phyloP scores from a whole-genome alignment of 1,284 basidiomycete species.

The Neolentinus lepideus region DNA sequence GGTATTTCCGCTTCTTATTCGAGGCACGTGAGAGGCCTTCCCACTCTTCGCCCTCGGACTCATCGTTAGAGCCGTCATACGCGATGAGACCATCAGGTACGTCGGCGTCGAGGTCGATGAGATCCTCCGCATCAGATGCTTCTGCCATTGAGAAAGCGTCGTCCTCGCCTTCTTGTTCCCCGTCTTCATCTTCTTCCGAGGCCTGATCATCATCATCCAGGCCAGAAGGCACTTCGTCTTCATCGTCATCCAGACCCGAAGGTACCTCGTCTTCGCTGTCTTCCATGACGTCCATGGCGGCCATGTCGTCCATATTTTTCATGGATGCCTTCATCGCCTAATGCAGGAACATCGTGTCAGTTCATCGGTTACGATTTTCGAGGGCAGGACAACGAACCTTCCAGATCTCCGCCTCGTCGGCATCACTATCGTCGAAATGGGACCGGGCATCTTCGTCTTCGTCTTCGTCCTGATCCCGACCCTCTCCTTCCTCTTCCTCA shows the following conservation, averaged over 20 bases:
- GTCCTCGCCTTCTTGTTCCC: constrained; percentile 27
- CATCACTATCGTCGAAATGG: constrained; percentile 29
- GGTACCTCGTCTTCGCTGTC: constrained; percentile 29
- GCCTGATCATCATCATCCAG: constrained; percentile 24
- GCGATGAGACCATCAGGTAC: constrained; percentile 50
- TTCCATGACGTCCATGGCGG: constrained; percentile 30
- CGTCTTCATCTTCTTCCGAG: constrained; percentile 20
- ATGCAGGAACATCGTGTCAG: neutral
- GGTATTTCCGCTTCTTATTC: constrained; percentile 44
- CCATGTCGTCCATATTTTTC: constrained; percentile 39
- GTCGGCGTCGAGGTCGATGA: constrained; percentile 50
- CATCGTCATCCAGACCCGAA: constrained; percentile 27
- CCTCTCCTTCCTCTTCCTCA: constrained; percentile 21
- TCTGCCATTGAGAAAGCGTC: constrained; percentile 52
- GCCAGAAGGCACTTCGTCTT: constrained; percentile 21
- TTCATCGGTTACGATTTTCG: neutral
- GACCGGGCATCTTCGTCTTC: constrained; percentile 29
- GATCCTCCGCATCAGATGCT: constrained; percentile 61
- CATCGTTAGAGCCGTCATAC: constrained; percentile 43
- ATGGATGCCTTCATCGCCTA: constrained; percentile 83
- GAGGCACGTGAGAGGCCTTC: constrained; percentile 36
- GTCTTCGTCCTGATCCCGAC: constrained; percentile 26
- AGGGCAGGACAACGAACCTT: constrained; percentile 44
- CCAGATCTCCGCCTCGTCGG: constrained; percentile 73
- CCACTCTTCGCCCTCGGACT: constrained; percentile 46